Base-by-base conservation (phyloP, 306 rosid genomes). In the Acacia acuminata region DNA sequence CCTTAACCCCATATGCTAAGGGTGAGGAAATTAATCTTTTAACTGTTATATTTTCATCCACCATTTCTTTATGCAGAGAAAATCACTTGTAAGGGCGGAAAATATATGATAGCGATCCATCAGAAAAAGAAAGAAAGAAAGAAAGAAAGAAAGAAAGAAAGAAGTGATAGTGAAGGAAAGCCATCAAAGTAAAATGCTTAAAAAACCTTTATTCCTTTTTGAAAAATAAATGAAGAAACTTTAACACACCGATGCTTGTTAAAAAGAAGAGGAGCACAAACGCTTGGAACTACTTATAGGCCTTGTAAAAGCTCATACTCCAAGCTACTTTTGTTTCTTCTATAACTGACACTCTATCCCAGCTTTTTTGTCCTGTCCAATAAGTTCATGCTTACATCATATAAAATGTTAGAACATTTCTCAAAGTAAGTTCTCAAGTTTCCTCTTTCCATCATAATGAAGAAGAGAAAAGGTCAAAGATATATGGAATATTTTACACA, bases 201-300 rank as follows among this genome's bases (percentile, higher is more conserved):
- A 30, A 27, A 32, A 32, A 32, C 34, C 34, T 32, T 32, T 32
- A 32, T 32, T 32, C 34, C 34, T 32, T 32, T 32, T 32, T 32
- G 3, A 32, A 32, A 32, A 32, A 32, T 32, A 32, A 32, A 32
- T 32, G 2, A 32, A 2, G 3, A 32, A 32, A 32, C 34, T 32
- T 32, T 32, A 32, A 32, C 3, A 32, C 34, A 32, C 34, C 2
- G 34, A 71, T 36, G 3, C 25, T 45, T 13, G 66, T 61, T 44
- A 69, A 42, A 44, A 55, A 38, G 63, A 69, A 77, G 79, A 56
- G 50, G 44, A 76, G 64, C 25, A 27, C 24, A 27, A 72, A 40
- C 34, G 36, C 75, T 73, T 72, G 40, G 77, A 77, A 68, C 87
- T 44, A 83, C 42, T 63, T 65, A 66, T 72, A 80, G 77, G 77